Conservation (phyloP, 2,329 filamentous ascomycete genomes). For the Monilinia fructicola region DNA sequence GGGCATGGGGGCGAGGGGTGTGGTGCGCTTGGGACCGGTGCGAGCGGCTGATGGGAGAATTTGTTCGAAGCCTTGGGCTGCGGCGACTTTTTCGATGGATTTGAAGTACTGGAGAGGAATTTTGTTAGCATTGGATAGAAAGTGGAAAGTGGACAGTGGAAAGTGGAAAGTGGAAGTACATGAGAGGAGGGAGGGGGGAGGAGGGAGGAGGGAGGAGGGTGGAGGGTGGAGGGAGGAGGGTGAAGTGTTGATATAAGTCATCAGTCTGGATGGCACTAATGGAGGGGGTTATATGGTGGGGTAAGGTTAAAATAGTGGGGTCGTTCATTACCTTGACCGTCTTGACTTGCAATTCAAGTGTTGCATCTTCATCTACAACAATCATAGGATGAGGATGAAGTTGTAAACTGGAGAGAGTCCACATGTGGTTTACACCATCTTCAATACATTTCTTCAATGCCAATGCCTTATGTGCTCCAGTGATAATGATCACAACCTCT, state of each 20-base stretch:
- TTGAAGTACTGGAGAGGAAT: slow-evolving; percentile 59
- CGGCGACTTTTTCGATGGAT: slow-evolving; percentile 65
- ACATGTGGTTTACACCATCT: slow-evolving; percentile 84
- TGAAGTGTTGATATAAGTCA: not conserved
- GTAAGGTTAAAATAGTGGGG: slow-evolving; percentile 12
- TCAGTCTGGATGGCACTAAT: too few relatives aligned
- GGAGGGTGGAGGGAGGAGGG: not conserved
- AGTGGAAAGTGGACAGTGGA: too few relatives aligned
- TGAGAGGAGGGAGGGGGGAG: too few relatives aligned
- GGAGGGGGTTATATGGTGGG: not conserved
- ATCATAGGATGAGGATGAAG: slow-evolving; percentile 79
- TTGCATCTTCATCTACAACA: slow-evolving; percentile 79
- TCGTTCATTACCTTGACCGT: slow-evolving; percentile 57
- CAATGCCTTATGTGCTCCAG: slow-evolving; percentile 76
- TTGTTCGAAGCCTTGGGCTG: slow-evolving; percentile 56
- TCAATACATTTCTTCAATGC: slow-evolving; percentile 80
- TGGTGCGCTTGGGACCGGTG: slow-evolving; percentile 46
- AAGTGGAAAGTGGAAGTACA: not conserved
- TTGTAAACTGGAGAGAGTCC: slow-evolving; percentile 80
- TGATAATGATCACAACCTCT: slow-evolving; percentile 80
- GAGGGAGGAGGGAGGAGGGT: too few relatives aligned
- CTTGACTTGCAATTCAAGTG: slow-evolving; percentile 70
- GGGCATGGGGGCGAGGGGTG: slow-evolving; percentile 30
- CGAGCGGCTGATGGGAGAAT: slow-evolving; percentile 57
- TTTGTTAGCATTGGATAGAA: not conserved